Percentiles rank a stretch among this genome's conserved stretches.
Conservation (phyloP, 495 filamentous ascomycete genomes). For the Penicillium bovifimosum region DNA sequence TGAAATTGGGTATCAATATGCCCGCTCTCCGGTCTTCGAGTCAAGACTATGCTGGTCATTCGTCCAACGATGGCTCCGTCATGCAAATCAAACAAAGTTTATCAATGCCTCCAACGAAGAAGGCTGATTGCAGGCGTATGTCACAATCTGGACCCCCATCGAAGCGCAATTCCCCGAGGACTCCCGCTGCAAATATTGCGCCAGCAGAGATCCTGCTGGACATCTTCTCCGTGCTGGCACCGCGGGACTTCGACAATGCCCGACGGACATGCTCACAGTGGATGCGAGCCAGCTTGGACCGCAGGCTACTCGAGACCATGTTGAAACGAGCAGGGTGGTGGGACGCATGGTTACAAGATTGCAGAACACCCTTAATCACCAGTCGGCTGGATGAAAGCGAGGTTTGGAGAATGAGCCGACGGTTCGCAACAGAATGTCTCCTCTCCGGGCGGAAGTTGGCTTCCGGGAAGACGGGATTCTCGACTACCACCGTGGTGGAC, state of each 20-base stretch:
- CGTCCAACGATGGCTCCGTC: background rate
- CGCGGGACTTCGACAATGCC: conserved; percentile 61
- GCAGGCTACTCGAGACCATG: conserved; percentile 46
- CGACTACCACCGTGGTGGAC: conserved; percentile 29
- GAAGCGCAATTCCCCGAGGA: background rate
- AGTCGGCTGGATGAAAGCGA: conserved; percentile 28
- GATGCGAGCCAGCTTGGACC: conserved; percentile 59
- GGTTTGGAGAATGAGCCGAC: conserved; percentile 55
- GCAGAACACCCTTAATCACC: conserved; percentile 19
- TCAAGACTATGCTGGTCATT: conserved; percentile 4
- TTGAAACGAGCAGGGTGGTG: conserved; percentile 57
- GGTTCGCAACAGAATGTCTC: conserved; percentile 58
- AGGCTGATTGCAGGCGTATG: background rate
- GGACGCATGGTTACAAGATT: conserved; percentile 39
- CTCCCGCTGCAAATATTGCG: conserved; percentile 34
- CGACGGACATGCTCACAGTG: conserved; percentile 60
- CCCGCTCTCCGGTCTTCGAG: conserved; percentile 9
- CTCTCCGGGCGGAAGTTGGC: conserved; percentile 45
- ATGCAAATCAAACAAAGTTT: background rate
- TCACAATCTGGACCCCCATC: background rate
- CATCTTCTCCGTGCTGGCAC: conserved; percentile 50
- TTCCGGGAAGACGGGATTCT: conserved; percentile 42
- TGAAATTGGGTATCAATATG: conserved; percentile 8
- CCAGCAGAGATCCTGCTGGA: conserved; percentile 60
- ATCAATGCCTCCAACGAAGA: background rate